These are phyloP conservation scores for Monosporascus cannonballus DNA, from an alignment of 2,329 filamentous ascomycete genomes.

Conservation along the genomic window DNA sequence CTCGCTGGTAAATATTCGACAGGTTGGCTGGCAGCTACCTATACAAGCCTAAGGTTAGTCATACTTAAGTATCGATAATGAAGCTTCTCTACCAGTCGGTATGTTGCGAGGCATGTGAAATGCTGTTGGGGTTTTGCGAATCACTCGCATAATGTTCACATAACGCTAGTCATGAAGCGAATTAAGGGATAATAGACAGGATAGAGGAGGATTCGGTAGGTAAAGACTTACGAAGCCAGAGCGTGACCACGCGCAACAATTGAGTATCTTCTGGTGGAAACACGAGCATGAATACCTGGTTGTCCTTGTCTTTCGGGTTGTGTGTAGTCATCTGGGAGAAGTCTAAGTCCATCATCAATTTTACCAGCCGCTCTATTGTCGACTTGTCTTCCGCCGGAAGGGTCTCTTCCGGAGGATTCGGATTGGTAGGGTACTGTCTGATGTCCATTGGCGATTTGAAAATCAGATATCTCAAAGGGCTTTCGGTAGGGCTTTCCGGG, in stretches of 20 bases:
- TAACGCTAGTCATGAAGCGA: no score
- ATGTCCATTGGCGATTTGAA: constrained; percentile 13
- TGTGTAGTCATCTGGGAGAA: constrained; percentile 16
- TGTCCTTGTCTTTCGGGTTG: constrained; percentile 11
- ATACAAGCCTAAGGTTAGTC: constrained; percentile 4
- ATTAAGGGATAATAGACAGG: no score
- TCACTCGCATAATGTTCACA: no score
- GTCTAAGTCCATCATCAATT: constrained; percentile 14
- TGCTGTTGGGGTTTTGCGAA: no score
- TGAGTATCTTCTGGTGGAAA: constrained; percentile 18
- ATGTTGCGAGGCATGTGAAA: no score
- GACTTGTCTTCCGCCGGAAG: constrained; percentile 4
- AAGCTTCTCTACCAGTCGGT: no score
- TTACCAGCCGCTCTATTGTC: constrained; percentile 11
- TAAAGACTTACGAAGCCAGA: constrained; percentile 25
- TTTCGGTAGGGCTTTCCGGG: constrained; percentile 4
- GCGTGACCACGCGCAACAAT: constrained; percentile 14
- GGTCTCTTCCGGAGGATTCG: constrained; percentile 1
- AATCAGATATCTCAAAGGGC: constrained; percentile 18
- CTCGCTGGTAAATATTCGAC: constrained; percentile 22
- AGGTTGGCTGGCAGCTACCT: constrained; percentile 19
- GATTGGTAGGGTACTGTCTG: constrained; percentile 15
- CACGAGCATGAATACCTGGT: constrained; percentile 22
- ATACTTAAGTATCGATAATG: background rate
- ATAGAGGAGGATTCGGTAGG: no score